These are phyloP conservation scores for Rhododendron simsii DNA, from an alignment of 148 eudicot genomes.

Conservation along the genomic window DNA sequence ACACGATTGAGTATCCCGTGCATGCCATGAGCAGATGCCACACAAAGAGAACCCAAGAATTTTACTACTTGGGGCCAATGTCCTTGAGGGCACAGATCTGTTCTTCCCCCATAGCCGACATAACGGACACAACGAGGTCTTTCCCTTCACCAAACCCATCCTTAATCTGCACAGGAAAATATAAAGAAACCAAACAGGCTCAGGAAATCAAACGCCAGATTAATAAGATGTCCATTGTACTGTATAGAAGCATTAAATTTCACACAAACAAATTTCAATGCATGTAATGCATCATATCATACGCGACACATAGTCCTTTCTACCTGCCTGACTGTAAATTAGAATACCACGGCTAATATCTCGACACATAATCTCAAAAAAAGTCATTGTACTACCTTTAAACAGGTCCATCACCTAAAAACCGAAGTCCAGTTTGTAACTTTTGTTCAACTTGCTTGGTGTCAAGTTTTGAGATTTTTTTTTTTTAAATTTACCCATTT, in stretches of 20 bases:
- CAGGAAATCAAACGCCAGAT: not conserved
- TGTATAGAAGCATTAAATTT: not conserved
- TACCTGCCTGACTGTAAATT: not conserved
- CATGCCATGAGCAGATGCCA: not conserved
- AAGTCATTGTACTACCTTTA: not conserved
- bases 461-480: not conserved
- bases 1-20: not conserved
- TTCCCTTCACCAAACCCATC: conserved; percentile 30
- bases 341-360: not conserved
- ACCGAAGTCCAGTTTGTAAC: not conserved
- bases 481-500: not conserved
- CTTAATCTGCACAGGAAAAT: conserved; percentile 18
- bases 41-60: not conserved
- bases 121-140: conserved; percentile 23
- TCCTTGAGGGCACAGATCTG: conserved; percentile 35
- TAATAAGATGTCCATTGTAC: not conserved
- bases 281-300: not conserved
- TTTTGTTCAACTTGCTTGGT: not conserved
- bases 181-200: not conserved
- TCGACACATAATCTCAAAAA: not conserved
- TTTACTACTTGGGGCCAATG: conserved; percentile 23
- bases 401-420: not conserved
- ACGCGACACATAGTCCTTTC: not conserved
- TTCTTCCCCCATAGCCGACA: conserved; percentile 39
- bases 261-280: not conserved